Conservation (phyloP, 78 protist genomes). For the Cavenderia fasciculata region DNA sequence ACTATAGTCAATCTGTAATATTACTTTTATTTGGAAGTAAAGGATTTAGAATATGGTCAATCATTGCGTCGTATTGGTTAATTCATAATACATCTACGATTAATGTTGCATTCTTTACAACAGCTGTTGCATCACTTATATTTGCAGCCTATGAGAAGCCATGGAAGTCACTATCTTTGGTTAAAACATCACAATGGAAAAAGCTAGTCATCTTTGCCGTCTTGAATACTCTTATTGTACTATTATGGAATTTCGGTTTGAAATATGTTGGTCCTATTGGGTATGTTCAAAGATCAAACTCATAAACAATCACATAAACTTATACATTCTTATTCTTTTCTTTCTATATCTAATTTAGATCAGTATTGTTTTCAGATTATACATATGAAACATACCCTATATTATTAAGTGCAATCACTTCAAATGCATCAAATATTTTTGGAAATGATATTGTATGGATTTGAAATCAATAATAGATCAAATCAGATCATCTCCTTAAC, state of each 20-base stretch:
- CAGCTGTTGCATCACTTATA: not conserved
- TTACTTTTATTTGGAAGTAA: conserved; percentile 29
- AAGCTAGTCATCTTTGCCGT: conserved; percentile 1
- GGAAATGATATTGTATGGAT: conserved; percentile 40
- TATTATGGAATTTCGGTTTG: conserved; percentile 37
- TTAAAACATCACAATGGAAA: conserved; percentile 6
- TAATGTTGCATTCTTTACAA: not conserved
- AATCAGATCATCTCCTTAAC: not conserved
- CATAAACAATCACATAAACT: not conserved
- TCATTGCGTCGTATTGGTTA: conserved; percentile 5
- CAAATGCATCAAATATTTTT: conserved; percentile 13
- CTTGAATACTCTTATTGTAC: conserved; percentile 2
- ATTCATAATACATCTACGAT: conserved; percentile 3
- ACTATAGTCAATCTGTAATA: conserved; percentile 20
- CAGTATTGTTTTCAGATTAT: conserved; percentile 54
- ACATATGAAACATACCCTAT: conserved; percentile 61
- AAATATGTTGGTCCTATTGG: conserved; percentile 75
- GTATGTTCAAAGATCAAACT: not conserved
- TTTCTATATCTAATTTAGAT: too few relatives aligned
- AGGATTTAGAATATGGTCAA: conserved; percentile 45
- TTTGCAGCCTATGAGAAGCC: conserved; percentile 17
- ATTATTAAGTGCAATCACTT: conserved; percentile 26
- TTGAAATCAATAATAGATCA: not conserved
- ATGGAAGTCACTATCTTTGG: conserved; percentile 8
- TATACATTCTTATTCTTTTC: too few relatives aligned